Evolutionary conservation across 2,329 filamentous ascomycete genomes (phyloP).

Genomic region (Fusarium sp.): DNA sequence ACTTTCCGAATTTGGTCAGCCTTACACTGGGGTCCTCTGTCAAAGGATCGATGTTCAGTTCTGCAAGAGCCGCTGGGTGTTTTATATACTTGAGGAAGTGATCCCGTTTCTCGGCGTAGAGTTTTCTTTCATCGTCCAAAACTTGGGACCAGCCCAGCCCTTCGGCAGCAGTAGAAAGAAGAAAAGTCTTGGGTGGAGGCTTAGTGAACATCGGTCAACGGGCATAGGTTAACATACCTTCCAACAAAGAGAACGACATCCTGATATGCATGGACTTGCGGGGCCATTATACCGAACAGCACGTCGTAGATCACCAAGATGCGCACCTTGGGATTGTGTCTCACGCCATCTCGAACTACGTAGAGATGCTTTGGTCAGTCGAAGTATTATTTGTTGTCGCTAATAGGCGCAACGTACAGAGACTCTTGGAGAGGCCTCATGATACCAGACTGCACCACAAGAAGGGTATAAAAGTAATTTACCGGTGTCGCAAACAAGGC

Average conservation of each 20-base stretch:
- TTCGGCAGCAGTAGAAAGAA: constrained; percentile 78
- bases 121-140: constrained; percentile 74
- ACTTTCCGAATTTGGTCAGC: neutral
- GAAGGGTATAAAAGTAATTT: neutral
- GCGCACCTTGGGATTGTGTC: constrained; percentile 68
- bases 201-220: neutral
- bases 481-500: neutral
- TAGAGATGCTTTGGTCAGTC: constrained; percentile 40
- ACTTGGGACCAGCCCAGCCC: constrained; percentile 75
- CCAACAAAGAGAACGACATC: constrained; percentile 90
- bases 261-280: constrained; percentile 73
- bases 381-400: constrained; percentile 2
- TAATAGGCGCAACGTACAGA: constrained; percentile 47
- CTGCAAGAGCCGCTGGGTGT: constrained; percentile 80
- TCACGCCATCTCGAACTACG: constrained; percentile 75
- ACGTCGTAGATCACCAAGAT: constrained; percentile 70
- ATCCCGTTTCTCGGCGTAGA: constrained; percentile 78
- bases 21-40: constrained; percentile 77
- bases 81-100: constrained; percentile 86
- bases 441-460: constrained; percentile 14
- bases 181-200: constrained; percentile 71
- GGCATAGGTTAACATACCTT: constrained; percentile 68
- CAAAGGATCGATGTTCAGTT: constrained; percentile 82
- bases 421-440: constrained; percentile 56
- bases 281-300: constrained; percentile 71